Conservation (phyloP, 345 rosid genomes). For the Carallia brachiata region DNA sequence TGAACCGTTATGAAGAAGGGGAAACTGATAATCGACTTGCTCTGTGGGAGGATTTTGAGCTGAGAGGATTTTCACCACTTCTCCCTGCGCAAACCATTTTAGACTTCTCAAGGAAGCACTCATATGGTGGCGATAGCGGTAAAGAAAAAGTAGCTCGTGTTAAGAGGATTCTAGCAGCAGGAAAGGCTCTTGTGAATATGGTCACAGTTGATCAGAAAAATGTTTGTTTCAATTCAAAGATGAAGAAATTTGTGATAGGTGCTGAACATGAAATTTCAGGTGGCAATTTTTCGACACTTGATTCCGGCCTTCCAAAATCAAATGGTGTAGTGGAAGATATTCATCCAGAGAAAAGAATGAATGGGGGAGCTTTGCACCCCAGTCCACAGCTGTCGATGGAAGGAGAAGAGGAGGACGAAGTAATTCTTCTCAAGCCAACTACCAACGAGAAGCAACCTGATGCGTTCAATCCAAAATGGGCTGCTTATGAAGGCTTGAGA, state of each 20-base stretch:
- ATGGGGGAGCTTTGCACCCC: slow-evolving; percentile 29
- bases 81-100: slow-evolving; percentile 83
- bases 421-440: slow-evolving; percentile 85
- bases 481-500: slow-evolving; percentile 44
- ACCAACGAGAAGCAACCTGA: slow-evolving; percentile 57
- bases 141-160: slow-evolving; percentile 73
- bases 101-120: slow-evolving; percentile 73
- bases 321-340: slow-evolving; percentile 36
- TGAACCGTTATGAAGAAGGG: slow-evolving; percentile 91
- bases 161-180: slow-evolving; percentile 83
- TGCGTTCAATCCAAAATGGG: slow-evolving; percentile 37
- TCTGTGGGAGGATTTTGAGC: slow-evolving; percentile 89
- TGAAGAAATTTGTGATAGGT: slow-evolving; percentile 72
- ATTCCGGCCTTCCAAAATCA: slow-evolving; percentile 28
- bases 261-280: slow-evolving; percentile 43
- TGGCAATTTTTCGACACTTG: slow-evolving; percentile 29
- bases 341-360: slow-evolving; percentile 30
- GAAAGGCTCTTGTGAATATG: slow-evolving; percentile 60
- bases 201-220: slow-evolving; percentile 59
- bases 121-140: slow-evolving; percentile 54
- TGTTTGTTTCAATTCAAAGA: slow-evolving; percentile 61
- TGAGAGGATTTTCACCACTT: slow-evolving; percentile 87
- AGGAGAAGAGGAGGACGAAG: slow-evolving; percentile 94
- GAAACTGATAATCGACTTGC: slow-evolving; percentile 90
- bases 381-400: slow-evolving; percentile 41